phyloP scores from a whole-genome alignment of 1,284 basidiomycete genomes.

The Malassezia equina region DNA sequence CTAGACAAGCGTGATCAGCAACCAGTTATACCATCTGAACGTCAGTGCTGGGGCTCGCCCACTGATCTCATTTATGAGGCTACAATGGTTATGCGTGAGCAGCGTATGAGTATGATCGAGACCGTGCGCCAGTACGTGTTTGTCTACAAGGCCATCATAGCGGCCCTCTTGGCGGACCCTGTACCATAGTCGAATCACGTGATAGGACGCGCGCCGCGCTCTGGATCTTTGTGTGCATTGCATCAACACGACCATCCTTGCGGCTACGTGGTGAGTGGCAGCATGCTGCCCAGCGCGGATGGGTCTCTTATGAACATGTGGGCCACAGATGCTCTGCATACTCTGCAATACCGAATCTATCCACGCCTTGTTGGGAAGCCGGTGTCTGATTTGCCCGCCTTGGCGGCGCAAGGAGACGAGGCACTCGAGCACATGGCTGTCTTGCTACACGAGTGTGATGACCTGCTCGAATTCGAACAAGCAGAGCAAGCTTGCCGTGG shows the following conservation, averaged over 20 bases:
- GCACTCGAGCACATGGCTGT: constrained; percentile 1
- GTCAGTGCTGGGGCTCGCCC: background rate
- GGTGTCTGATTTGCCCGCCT: background rate
- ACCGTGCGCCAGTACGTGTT: constrained; percentile 44
- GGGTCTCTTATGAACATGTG: background rate
- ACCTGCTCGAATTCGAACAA: constrained; percentile 9
- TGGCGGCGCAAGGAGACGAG: background rate
- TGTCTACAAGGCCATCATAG: constrained; percentile 35
- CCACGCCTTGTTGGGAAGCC: background rate
- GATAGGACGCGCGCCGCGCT: background rate
- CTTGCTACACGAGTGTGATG: constrained; percentile 11
- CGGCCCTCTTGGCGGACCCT: constrained; percentile 18
- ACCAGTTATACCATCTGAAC: background rate
- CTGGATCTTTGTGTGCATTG: background rate
- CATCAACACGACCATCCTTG: background rate
- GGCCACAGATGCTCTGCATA: background rate
- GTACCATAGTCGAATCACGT: constrained; percentile 4
- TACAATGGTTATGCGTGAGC: constrained; percentile 26
- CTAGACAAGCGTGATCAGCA: background rate
- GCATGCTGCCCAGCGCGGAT: background rate
- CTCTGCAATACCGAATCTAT: background rate
- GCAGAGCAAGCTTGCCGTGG: background rate
- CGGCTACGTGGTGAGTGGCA: background rate
- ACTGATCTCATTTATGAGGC: constrained; percentile 15
- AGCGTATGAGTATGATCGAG: constrained; percentile 45